Evolutionary conservation across 495 filamentous ascomycete genomes (phyloP).

Genomic region (Penicillium desertorum): DNA sequence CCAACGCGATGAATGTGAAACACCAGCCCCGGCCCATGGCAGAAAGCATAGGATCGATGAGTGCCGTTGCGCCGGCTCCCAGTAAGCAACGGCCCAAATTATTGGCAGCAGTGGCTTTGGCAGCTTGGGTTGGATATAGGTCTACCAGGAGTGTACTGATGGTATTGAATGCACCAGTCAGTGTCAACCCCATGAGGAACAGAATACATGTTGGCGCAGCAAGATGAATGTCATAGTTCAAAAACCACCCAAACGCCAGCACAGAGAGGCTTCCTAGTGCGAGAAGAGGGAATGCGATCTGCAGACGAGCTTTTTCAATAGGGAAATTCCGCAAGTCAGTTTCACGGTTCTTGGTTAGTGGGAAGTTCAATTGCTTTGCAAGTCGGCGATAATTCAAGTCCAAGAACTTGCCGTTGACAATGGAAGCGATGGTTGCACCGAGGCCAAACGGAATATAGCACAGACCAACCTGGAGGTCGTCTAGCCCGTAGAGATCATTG

Average conservation of each 20-base stretch:
- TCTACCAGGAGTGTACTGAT: slow-evolving; percentile 64
- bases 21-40: slow-evolving; percentile 68
- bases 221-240: slow-evolving; percentile 38
- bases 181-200: slow-evolving; percentile 56
- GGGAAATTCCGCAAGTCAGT: slow-evolving; percentile 58
- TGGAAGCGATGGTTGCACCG: slow-evolving; percentile 74
- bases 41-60: slow-evolving; percentile 64
- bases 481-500: slow-evolving; percentile 41
- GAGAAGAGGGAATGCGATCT: slow-evolving; percentile 48
- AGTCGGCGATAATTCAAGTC: slow-evolving; percentile 49
- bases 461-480: slow-evolving; percentile 52
- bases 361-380: slow-evolving; percentile 42
- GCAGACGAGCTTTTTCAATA: slow-evolving; percentile 62
- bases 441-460: slow-evolving; percentile 48
- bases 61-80: slow-evolving; percentile 64
- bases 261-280: slow-evolving; percentile 37
- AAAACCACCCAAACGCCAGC: slow-evolving; percentile 41
- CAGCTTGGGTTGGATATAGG: slow-evolving; percentile 59
- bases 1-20: slow-evolving; percentile 61
- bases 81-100: slow-evolving; percentile 68
- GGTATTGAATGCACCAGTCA: slow-evolving; percentile 59
- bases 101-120: slow-evolving; percentile 67
- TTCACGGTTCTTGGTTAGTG: slow-evolving; percentile 50
- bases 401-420: slow-evolving; percentile 81
- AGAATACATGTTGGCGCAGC: slow-evolving; percentile 53